A percentile compares a stretch with the other conserved stretches of the same genome.
phyloP scores from a whole-genome alignment of 768 basidiomycete species.

The Auriscalpium vulgare region DNA sequence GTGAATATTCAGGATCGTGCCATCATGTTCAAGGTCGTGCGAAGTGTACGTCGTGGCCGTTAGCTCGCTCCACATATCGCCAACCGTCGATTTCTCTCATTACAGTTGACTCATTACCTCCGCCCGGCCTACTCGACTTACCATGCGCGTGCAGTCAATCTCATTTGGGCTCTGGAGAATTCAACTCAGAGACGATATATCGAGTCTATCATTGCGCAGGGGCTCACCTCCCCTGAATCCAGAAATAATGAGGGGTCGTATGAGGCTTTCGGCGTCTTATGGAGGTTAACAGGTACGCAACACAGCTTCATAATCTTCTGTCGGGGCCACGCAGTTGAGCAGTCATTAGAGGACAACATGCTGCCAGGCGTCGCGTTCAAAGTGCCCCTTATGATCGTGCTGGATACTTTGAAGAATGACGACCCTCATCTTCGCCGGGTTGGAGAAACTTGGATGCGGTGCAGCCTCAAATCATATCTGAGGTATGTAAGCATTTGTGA shows the following conservation, averaged over 20 bases:
- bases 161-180: constrained; percentile 75
- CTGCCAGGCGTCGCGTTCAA: constrained; percentile 79
- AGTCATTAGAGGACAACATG: constrained; percentile 61
- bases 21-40: constrained; percentile 54
- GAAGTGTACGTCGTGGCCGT: constrained; percentile 27
- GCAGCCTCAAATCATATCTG: constrained; percentile 84
- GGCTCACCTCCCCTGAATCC: constrained; percentile 50
- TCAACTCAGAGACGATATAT: constrained; percentile 50
- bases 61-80: too few relatives aligned
- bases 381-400: constrained; percentile 78
- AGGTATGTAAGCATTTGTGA: constrained; percentile 42
- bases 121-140: constrained; percentile 56
- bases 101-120: constrained; percentile 67
- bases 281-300: constrained; percentile 74
- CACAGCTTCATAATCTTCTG: background rate
- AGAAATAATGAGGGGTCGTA: constrained; percentile 48
- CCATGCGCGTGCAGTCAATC: constrained; percentile 71
- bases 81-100: background rate
- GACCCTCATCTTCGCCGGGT: constrained; percentile 68
- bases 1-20: constrained; percentile 42
- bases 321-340: constrained; percentile 1
- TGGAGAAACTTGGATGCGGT: constrained; percentile 97
- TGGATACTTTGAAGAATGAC: constrained; percentile 74
- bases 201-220: constrained; percentile 72
- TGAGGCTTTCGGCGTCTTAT: constrained; percentile 88